A percentile compares a stretch with the other conserved stretches of the same genome.
Conservation (phyloP, 2,329 filamentous ascomycete species). For the Penicillium corylophilum region DNA sequence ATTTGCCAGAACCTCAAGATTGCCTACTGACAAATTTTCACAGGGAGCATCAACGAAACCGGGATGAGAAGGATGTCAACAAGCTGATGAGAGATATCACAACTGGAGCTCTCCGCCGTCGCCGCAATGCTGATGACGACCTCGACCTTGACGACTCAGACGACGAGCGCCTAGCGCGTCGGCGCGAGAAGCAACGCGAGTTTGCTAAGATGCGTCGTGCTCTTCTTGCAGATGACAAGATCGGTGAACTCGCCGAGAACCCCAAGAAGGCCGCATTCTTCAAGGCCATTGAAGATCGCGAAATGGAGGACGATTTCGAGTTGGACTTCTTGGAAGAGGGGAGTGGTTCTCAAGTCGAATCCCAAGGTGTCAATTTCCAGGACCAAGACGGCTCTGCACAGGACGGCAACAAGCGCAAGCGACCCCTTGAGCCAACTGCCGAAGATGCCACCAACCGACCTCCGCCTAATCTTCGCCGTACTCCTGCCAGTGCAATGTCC, state of each 20-base stretch:
- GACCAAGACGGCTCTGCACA: conserved; percentile 21
- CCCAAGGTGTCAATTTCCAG: conserved; percentile 24
- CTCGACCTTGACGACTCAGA: conserved; percentile 88
- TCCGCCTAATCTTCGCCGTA: conserved; percentile 62
- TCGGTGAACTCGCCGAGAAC: conserved; percentile 86
- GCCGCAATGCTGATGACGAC: conserved; percentile 69
- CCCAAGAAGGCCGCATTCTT: conserved; percentile 89
- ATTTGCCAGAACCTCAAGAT: conserved; percentile 4
- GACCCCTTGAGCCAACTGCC: conserved; percentile 38
- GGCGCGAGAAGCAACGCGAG: conserved; percentile 79
- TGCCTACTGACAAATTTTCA: conserved; percentile 21
- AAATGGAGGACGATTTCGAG: conserved; percentile 68
- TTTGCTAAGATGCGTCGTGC: conserved; percentile 91
- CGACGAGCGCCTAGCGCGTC: conserved; percentile 71
- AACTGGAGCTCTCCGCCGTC: conserved; percentile 80
- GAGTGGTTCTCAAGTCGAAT: conserved; percentile 41
- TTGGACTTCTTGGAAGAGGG: conserved; percentile 67
- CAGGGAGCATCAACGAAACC: conserved; percentile 74
- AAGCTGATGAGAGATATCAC: conserved; percentile 93
- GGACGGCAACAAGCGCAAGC: conserved; percentile 41
- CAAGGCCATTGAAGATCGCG: conserved; percentile 80
- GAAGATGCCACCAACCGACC: conserved; percentile 52
- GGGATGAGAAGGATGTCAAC: conserved; percentile 83
- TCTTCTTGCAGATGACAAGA: conserved; percentile 80
- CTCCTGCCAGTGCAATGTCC: conserved; percentile 50